Base-by-base conservation (phyloP, 805 yeast genomes). In the Saitoella complicata region DNA sequence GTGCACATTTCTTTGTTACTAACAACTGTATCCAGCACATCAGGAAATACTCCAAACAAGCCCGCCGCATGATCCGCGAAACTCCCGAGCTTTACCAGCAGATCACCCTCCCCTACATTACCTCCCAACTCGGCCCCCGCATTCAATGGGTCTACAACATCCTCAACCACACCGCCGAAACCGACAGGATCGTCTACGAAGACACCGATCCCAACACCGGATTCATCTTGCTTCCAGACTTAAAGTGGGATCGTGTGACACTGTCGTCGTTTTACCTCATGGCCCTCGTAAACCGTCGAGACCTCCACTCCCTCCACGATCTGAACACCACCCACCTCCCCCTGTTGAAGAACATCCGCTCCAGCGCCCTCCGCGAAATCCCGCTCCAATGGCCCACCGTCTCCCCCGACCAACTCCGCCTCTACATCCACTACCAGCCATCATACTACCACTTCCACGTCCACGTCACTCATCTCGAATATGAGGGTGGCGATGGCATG, bases 361-460 rank as follows among this genome's bases (percentile, higher is more conserved):
- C 55, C 7, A 69, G 68, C 21, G 69, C 84, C 7, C 60, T 64
- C 44, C 51, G 56, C 1, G 69, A 71, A 2, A 72, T 83, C 5
- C 62, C 75, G 0, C 56, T 59, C 21, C 56, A 34, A 31, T 7
- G 12, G 6, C 30, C 42, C 4, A 65, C 66, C 8, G 55, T 85
- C 8, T 59, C 53, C 1, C 53, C 64, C 0, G 79, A 80, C 56
- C 72, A 77, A 52, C 58, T 91, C 52, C 71, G 94, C 46, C 58
- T 86, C 1, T 91, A 82, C 57, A 71, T 91, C 41, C 98, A 91
- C 53, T 65, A 91, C 60, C 97, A 87, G 52, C 98, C 98, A 0
- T 81, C 95, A 0, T 91, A 88, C 60, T 91, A 91, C 57, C 97
- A 91, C 56, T 80, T 91, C 67, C 98, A 91, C 58, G 71, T 91